These are phyloP conservation scores for Candida sakaeoensis DNA, from an alignment of 805 yeast genomes.

Conservation along the genomic window DNA sequence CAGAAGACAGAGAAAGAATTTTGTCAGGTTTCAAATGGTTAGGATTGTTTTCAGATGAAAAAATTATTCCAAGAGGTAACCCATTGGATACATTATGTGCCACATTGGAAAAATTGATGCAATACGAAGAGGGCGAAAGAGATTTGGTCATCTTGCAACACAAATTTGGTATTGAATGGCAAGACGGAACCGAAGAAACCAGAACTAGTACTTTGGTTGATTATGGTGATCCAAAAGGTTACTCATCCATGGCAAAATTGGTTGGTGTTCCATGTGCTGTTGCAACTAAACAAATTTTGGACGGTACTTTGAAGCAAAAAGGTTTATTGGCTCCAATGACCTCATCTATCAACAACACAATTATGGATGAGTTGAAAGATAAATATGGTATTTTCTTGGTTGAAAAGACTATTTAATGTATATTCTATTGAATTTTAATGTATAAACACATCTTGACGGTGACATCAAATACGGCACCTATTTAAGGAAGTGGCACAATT, in stretches of 20 bases:
- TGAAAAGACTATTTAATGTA: conserved; percentile 65
- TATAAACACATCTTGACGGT: not conserved
- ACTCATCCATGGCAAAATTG: conserved; percentile 97
- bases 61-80: conserved; percentile 85
- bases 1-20: conserved; percentile 81
- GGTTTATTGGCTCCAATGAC: conserved; percentile 94
- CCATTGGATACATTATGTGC: conserved; percentile 97
- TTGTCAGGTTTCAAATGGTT: conserved; percentile 90
- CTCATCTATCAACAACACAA: conserved; percentile 84
- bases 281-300: conserved; percentile 80
- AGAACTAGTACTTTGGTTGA: conserved; percentile 95
- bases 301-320: conserved; percentile 66
- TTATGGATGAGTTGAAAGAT: conserved; percentile 87
- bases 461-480: no score
- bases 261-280: conserved; percentile 99
- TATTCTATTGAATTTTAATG: not conserved
- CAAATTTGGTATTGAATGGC: conserved; percentile 96
- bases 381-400: conserved; percentile 81
- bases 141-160: conserved; percentile 95
- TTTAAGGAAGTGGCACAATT: no score
- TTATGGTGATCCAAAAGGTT: conserved; percentile 83
- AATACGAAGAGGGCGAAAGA: conserved; percentile 92
- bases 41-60: conserved; percentile 77
- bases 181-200: conserved; percentile 83
- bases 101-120: conserved; percentile 91